These are phyloP conservation scores for Lupinus albus DNA, from an alignment of 306 rosid genomes.

Conservation along the genomic window DNA sequence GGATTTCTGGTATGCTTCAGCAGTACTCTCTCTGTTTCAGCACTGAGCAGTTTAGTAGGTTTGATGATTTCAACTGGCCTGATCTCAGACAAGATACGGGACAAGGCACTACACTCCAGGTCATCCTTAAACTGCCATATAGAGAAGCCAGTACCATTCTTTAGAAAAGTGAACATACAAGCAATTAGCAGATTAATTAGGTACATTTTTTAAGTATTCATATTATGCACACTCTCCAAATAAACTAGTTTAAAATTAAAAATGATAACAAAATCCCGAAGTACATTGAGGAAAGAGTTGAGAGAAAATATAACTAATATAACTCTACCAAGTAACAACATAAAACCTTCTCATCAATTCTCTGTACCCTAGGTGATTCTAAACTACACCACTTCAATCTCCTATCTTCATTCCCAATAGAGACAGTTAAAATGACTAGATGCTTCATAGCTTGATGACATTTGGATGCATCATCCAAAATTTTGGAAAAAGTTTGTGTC, in stretches of 20 bases:
- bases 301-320: constrained; percentile 18
- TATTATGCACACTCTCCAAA: constrained; percentile 20
- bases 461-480: constrained; percentile 18
- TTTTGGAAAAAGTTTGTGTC: neutral
- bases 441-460: constrained; percentile 13
- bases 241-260: constrained; percentile 12
- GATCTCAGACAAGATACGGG: constrained; percentile 83
- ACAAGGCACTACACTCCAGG: constrained; percentile 75
- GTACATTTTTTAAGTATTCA: neutral
- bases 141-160: constrained; percentile 32
- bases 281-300: constrained; percentile 21
- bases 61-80: constrained; percentile 92
- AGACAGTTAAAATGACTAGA: neutral
- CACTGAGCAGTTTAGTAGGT: constrained; percentile 76
- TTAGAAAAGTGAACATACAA: neutral
- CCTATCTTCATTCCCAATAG: constrained; percentile 11
- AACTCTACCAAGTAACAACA: constrained; percentile 4
- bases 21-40: constrained; percentile 73
- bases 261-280: neutral
- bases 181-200: constrained; percentile 25
- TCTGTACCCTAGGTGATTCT: neutral
- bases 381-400: neutral
- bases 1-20: constrained; percentile 83
- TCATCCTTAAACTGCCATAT: constrained; percentile 77
- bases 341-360: constrained; percentile 9